phyloP scores from a whole-genome alignment of 495 filamentous ascomycete genomes.

The Baudoinia panamericana region DNA sequence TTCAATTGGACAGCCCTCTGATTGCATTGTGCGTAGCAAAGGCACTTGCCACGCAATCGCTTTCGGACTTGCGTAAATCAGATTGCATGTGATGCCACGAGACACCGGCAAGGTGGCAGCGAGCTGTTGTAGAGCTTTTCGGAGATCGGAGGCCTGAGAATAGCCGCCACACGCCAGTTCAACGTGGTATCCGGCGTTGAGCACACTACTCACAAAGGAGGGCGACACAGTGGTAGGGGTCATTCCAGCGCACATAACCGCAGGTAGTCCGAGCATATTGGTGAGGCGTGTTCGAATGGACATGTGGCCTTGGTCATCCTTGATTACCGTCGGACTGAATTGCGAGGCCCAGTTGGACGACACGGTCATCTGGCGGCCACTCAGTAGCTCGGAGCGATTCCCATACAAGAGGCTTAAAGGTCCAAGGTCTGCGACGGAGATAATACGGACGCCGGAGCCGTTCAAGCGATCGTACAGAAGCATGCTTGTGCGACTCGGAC shows the following conservation, averaged over 20 bases:
- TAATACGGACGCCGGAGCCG: conserved; percentile 88
- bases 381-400: conserved; percentile 87
- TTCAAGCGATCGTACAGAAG: conserved; percentile 96
- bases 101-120: conserved; percentile 77
- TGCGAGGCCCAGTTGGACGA: conserved; percentile 99
- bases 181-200: conserved; percentile 89
- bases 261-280: conserved; percentile 74
- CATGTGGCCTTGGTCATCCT: conserved; percentile 70
- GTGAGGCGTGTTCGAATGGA: conserved; percentile 98
- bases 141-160: conserved; percentile 82
- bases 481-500: conserved; percentile 85
- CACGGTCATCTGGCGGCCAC: no score
- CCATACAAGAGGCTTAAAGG: conserved; percentile 87
- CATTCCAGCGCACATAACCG: conserved; percentile 91
- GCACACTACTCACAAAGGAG: conserved; percentile 90
- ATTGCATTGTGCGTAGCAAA: conserved; percentile 66
- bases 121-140: conserved; percentile 75
- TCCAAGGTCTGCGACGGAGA: conserved; percentile 86
- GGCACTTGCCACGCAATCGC: conserved; percentile 98
- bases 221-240: conserved; percentile 92
- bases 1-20: conserved; percentile 84
- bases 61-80: conserved; percentile 93
- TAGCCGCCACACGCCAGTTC: conserved; percentile 88
- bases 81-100: conserved; percentile 81
- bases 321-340: conserved; percentile 74